phyloP scores from a whole-genome alignment of 2,329 filamentous ascomycete genomes.

The Xenoacremonium recifei region DNA sequence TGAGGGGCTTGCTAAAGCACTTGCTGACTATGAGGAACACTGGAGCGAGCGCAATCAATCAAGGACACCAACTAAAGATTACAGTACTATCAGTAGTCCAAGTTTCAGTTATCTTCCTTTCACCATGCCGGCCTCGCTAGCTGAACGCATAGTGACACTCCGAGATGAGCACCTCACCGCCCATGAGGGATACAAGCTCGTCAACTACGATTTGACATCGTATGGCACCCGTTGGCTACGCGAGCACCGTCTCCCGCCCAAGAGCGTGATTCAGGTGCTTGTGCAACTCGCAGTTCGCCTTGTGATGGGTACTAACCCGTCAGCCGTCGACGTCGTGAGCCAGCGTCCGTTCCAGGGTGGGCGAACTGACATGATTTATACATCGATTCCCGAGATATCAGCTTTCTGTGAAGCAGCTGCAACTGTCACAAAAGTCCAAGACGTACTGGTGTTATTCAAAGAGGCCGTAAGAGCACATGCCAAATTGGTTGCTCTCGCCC shows the following conservation, averaged over 20 bases:
- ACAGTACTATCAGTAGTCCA: background rate
- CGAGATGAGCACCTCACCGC: background rate
- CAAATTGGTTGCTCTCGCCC: background rate
- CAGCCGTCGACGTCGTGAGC: background rate
- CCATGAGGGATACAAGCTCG: background rate
- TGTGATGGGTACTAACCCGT: background rate
- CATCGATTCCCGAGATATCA: background rate
- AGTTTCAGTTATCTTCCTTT: too few species aligned
- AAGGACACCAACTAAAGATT: too few species aligned
- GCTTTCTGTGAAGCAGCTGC: background rate
- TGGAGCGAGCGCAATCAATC: background rate
- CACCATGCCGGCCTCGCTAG: too few species aligned
- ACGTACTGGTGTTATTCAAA: background rate
- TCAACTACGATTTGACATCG: background rate
- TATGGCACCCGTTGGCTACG: background rate
- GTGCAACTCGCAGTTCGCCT: background rate
- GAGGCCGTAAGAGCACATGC: background rate
- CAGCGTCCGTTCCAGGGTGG: background rate
- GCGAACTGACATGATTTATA: background rate
- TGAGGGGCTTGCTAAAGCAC: background rate
- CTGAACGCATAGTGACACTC: background rate
- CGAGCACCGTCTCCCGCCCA: background rate
- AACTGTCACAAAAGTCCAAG: background rate
- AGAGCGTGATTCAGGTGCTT: background rate
- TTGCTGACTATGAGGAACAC: background rate